phyloP scores from a whole-genome alignment of 1,139 yeast genomes.

The Yamadazyma buinensis region DNA sequence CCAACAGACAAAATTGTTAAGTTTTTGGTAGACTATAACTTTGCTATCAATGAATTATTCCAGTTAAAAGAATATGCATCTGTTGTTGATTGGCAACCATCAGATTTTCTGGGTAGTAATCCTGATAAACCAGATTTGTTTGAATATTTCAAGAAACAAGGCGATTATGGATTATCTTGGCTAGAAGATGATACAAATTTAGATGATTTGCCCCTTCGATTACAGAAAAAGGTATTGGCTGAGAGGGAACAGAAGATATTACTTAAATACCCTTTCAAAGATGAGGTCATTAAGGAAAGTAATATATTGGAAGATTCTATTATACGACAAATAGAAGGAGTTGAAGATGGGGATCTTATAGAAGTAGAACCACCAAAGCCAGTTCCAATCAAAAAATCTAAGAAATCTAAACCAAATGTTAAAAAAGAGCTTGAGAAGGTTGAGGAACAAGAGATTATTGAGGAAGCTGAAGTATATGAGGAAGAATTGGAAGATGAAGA shows the following conservation, averaged over 20 bases:
- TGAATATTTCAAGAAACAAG: slow-evolving; percentile 30
- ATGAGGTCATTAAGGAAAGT: slow-evolving; percentile 25
- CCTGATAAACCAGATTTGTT: slow-evolving; percentile 30
- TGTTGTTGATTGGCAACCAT: slow-evolving; percentile 58
- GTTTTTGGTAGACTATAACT: slow-evolving; percentile 43
- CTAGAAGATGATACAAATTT: slow-evolving; percentile 26
- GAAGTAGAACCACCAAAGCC: slow-evolving; percentile 7
- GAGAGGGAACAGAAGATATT: slow-evolving; percentile 33
- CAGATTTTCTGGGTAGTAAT: slow-evolving; percentile 32
- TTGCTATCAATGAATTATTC: slow-evolving; percentile 47
- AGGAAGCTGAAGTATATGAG: slow-evolving; percentile 11
- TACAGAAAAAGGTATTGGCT: slow-evolving; percentile 43
- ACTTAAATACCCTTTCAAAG: slow-evolving; percentile 36
- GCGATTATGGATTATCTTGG: slow-evolving; percentile 31
- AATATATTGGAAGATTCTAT: slow-evolving; percentile 21
- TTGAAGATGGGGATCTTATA: slow-evolving; percentile 5
- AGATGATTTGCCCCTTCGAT: slow-evolving; percentile 34
- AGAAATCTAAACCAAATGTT: slow-evolving; percentile 11
- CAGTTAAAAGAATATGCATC: slow-evolving; percentile 60
- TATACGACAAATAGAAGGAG: slow-evolving; percentile 4
- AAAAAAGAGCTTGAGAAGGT: slow-evolving; percentile 8
- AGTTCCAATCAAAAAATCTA: slow-evolving; percentile 2
- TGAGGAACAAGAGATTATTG: slow-evolving; percentile 10
- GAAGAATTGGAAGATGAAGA: slow-evolving; percentile 6
- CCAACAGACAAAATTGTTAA: slow-evolving; percentile 23